Conservation (phyloP, 176 grass and related monocot genomes). For the Zizania latifolia region DNA sequence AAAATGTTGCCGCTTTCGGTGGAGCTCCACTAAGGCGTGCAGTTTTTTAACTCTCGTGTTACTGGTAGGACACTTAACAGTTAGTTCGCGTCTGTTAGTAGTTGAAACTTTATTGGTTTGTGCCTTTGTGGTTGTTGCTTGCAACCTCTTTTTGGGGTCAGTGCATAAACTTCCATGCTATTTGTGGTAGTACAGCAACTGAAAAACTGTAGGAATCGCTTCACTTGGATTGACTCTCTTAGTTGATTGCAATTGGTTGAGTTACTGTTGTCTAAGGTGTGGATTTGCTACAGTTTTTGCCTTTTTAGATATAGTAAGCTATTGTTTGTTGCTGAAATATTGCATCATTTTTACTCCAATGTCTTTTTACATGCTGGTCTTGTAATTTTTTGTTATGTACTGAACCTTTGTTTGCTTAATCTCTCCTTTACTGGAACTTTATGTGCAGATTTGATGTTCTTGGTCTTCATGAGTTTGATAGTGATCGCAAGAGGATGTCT, state of each 20-base stretch:
- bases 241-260: conserved; percentile 1
- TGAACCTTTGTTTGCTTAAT: too few species aligned
- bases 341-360: neutral
- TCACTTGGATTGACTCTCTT: conserved; percentile 7
- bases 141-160: neutral
- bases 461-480: conserved; percentile 96
- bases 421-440: neutral
- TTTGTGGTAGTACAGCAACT: neutral
- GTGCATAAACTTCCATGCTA: neutral
- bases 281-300: neutral
- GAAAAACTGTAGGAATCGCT: conserved; percentile 10
- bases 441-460: conserved; percentile 82
- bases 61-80: neutral
- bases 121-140: conserved; percentile 27
- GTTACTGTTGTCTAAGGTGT: neutral
- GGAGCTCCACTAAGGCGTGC: neutral
- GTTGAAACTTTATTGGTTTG: conserved; percentile 20
- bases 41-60: neutral
- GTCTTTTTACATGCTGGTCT: neutral
- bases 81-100: conserved; percentile 11
- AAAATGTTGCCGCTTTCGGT: neutral
- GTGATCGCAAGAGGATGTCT: conserved; percentile 93
- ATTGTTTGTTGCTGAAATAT: neutral
- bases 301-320: neutral
- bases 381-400: neutral